Conservation (phyloP, 495 filamentous ascomycete genomes). For the Aeminium ludgeri region DNA sequence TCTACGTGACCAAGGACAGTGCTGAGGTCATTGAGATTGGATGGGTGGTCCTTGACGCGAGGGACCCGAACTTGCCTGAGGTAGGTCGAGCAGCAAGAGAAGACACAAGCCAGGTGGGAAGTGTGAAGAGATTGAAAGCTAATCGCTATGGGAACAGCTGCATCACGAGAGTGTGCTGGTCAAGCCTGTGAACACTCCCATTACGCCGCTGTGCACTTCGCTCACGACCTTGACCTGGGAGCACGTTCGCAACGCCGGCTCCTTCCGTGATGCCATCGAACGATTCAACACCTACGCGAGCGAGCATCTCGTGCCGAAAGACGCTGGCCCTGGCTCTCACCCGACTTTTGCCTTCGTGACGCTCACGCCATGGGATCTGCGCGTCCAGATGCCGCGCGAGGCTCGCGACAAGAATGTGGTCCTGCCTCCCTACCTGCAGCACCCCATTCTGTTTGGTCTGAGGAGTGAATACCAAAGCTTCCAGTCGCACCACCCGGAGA, state of each 20-base stretch:
- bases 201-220: conserved; percentile 95
- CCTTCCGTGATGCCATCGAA: conserved; percentile 90
- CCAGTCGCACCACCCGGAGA: conserved; percentile 96
- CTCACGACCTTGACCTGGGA: conserved; percentile 97
- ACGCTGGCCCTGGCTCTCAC: conserved; percentile 29
- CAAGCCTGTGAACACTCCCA: conserved; percentile 95
- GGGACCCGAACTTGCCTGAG: conserved; percentile 41
- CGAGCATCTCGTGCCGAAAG: conserved; percentile 68
- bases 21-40: conserved; percentile 98
- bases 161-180: conserved; percentile 91
- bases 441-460: conserved; percentile 91
- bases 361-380: conserved; percentile 94
- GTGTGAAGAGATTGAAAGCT: no score
- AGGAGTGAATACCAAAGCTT: conserved; percentile 94
- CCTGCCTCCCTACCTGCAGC: conserved; percentile 88
- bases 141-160: conserved; percentile 36
- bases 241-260: conserved; percentile 88
- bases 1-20: conserved; percentile 97
- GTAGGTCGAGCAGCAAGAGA: conserved; percentile 5
- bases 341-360: conserved; percentile 91
- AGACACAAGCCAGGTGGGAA: no score
- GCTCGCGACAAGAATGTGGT: conserved; percentile 96
- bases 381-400: conserved; percentile 91
- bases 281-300: conserved; percentile 84
- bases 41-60: conserved; percentile 88